A percentile compares a stretch with the other conserved stretches of the same genome.
Conservation (phyloP, 2,329 filamentous ascomycete species). For the Alternaria sp. region DNA sequence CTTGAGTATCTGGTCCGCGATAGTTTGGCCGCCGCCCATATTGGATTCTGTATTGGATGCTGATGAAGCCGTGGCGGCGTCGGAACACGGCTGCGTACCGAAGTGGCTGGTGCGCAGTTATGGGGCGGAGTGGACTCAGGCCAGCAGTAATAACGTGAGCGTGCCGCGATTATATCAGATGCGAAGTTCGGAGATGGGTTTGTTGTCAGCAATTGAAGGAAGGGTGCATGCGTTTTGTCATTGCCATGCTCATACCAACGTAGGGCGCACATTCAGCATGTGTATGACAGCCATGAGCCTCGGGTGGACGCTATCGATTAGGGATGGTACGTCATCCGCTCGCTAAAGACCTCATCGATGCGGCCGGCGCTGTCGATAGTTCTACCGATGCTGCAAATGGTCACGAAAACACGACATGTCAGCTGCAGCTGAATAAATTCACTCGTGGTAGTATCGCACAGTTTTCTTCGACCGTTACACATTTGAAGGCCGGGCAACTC, state of each 20-base stretch:
- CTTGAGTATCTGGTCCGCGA: conserved; percentile 15
- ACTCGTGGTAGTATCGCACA: neutral
- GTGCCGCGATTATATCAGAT: conserved; percentile 19
- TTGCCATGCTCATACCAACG: neutral
- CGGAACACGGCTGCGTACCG: conserved; percentile 4
- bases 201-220: neutral
- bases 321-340: conserved; percentile 13
- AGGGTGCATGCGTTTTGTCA: neutral
- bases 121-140: neutral
- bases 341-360: conserved; percentile 4
- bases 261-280: conserved; percentile 5
- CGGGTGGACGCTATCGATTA: conserved; percentile 11
- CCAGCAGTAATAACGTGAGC: neutral
- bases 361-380: neutral
- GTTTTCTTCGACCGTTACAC: neutral
- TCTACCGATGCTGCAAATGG: neutral
- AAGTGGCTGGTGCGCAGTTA: conserved; percentile 16
- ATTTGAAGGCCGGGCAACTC: neutral
- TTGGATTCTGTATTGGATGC: conserved; percentile 21
- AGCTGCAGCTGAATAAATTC: neutral
- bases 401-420: neutral
- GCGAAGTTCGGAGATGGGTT: neutral
- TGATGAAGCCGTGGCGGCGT: conserved; percentile 17
- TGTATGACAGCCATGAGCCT: conserved; percentile 1
- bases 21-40: conserved; percentile 15